Evolutionary conservation across 768 basidiomycete species (phyloP).

Genomic region (Lyophyllum shimeji): DNA sequence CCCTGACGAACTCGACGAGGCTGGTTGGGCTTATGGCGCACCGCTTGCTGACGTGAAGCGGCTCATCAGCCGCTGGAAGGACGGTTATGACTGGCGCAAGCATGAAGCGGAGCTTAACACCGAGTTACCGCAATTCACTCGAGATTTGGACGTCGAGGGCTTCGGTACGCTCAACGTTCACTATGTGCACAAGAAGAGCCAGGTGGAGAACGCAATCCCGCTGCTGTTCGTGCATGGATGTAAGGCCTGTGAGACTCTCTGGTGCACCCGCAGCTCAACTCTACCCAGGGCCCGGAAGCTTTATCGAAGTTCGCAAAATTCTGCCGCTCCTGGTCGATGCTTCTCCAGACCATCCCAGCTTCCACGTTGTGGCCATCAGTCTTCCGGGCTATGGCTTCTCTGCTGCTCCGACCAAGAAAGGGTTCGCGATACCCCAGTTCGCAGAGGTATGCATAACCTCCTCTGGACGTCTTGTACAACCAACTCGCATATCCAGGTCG

Average conservation of each 20-base stretch:
- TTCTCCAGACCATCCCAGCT: conserved; percentile 47
- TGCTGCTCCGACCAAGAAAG: conserved; percentile 49
- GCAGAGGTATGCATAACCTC: conserved; percentile 46
- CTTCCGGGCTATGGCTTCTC: conserved; percentile 67
- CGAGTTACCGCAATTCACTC: conserved; percentile 54
- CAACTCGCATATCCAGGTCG: conserved; percentile 29
- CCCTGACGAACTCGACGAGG: conserved; percentile 59
- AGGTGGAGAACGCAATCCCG: conserved; percentile 46
- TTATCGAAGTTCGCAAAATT: conserved; percentile 57
- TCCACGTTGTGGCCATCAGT: conserved; percentile 63
- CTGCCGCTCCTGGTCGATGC: conserved; percentile 49
- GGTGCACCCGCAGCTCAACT: neutral
- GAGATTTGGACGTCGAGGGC: conserved; percentile 46
- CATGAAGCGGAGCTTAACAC: conserved; percentile 51
- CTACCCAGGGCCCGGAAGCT: conserved; percentile 61
- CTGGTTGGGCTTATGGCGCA: conserved; percentile 51
- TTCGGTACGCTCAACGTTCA: conserved; percentile 49
- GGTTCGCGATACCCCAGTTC: conserved; percentile 48
- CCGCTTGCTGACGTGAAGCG: conserved; percentile 50
- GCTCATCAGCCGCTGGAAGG: conserved; percentile 49
- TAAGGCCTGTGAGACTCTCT: conserved; percentile 5
- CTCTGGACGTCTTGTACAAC: conserved; percentile 4
- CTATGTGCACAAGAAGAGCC: conserved; percentile 56
- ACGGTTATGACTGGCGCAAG: conserved; percentile 56
- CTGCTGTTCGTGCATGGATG: conserved; percentile 65